phyloP scores from a whole-genome alignment of 257 asterid genomes.

The Eustoma russellianum region DNA sequence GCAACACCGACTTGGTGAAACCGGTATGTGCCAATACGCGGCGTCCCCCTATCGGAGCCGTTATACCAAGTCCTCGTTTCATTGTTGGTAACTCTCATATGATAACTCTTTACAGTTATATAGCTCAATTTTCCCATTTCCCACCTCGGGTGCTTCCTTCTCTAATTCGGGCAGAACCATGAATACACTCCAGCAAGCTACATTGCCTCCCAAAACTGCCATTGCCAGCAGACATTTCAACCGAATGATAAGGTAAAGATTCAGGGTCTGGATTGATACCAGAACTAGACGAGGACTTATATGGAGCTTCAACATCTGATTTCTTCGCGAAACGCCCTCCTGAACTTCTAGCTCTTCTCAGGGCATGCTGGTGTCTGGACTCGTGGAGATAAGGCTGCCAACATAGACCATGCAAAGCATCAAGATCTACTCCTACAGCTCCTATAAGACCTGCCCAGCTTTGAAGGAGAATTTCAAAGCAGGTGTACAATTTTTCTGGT shows the following conservation, averaged over 20 bases:
- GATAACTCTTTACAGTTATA: constrained; percentile 4
- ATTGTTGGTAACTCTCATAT: too few relatives aligned
- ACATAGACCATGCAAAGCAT: background rate
- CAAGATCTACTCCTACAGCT: too few relatives aligned
- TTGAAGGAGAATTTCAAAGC: too few relatives aligned
- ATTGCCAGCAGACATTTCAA: constrained; percentile 12
- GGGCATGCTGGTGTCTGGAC: constrained; percentile 91
- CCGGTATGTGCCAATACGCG: too few relatives aligned
- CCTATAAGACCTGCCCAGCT: too few relatives aligned
- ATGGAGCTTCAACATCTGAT: constrained; percentile 26
- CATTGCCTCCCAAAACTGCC: constrained; percentile 23
- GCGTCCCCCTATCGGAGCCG: too few relatives aligned
- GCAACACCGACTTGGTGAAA: too few relatives aligned
- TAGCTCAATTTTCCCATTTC: constrained; percentile 17
- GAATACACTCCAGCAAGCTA: constrained; percentile 27
- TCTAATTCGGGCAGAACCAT: constrained; percentile 12
- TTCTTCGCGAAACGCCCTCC: constrained; percentile 91
- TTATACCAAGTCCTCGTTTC: too few relatives aligned
- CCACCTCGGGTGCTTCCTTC: constrained; percentile 21
- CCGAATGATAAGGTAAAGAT: constrained; percentile 19
- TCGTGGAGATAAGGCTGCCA: constrained; percentile 82
- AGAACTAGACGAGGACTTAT: constrained; percentile 31
- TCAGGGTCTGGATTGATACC: constrained; percentile 31
- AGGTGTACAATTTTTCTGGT: too few relatives aligned
- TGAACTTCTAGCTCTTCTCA: constrained; percentile 68